Conservation (phyloP, 345 rosid genomes). For the Gynandropsis gynandra region DNA sequence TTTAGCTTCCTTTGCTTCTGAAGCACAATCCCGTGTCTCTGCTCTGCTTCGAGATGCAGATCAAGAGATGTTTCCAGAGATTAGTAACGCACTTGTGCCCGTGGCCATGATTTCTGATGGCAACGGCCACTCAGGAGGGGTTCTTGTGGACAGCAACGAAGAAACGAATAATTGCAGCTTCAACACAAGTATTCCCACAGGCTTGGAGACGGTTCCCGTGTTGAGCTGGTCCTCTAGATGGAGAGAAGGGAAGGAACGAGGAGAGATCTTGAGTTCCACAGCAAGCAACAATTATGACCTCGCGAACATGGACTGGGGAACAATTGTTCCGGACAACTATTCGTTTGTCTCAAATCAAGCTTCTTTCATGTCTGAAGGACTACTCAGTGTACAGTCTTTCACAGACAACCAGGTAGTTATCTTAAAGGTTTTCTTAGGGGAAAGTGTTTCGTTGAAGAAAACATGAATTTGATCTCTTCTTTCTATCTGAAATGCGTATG, state of each 20-base stretch:
- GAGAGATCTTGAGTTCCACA: slow-evolving; percentile 32
- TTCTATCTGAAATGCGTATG: too few relatives aligned
- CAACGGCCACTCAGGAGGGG: not conserved
- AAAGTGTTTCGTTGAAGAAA: too few relatives aligned
- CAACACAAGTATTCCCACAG: too few relatives aligned
- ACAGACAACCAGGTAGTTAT: slow-evolving; percentile 48
- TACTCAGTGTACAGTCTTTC: slow-evolving; percentile 31
- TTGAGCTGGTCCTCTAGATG: slow-evolving; percentile 31
- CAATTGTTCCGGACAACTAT: slow-evolving; percentile 36
- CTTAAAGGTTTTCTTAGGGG: too few relatives aligned
- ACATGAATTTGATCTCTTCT: too few relatives aligned
- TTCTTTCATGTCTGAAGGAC: slow-evolving; percentile 44
- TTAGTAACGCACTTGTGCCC: not conserved
- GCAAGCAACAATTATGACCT: slow-evolving; percentile 33
- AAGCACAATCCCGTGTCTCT: slow-evolving; percentile 27
- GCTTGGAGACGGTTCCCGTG: slow-evolving; percentile 19
- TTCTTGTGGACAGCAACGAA: too few relatives aligned
- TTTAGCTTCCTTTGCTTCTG: slow-evolving; percentile 21
- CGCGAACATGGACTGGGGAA: slow-evolving; percentile 31
- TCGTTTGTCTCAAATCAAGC: slow-evolving; percentile 46
- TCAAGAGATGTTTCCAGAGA: slow-evolving; percentile 11
- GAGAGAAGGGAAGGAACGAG: slow-evolving; percentile 36
- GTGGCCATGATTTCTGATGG: slow-evolving; percentile 25
- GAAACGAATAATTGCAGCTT: slow-evolving; percentile 10
- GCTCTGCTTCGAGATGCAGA: not conserved